Evolutionary conservation across 371 early-diverging fungal species (phyloP).

Genomic region (Mucor irregularis): DNA sequence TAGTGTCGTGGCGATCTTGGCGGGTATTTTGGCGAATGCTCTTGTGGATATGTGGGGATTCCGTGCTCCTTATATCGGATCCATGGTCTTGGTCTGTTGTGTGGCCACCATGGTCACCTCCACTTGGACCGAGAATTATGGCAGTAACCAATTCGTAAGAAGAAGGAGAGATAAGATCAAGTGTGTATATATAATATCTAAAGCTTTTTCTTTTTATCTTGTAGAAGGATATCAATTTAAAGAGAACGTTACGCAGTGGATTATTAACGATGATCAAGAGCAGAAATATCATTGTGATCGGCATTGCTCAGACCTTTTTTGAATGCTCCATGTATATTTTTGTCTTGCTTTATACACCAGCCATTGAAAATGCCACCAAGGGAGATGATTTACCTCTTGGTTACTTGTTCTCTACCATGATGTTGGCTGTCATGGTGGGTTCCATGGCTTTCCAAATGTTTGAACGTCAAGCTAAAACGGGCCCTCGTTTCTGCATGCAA

Average conservation of each 20-base stretch:
- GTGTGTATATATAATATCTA: not conserved
- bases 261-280: conserved; percentile 14
- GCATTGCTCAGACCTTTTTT: conserved; percentile 72
- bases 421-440: conserved; percentile 77
- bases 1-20: conserved; percentile 71
- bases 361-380: conserved; percentile 50
- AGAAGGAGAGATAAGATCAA: too few species aligned
- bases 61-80: conserved; percentile 63
- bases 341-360: conserved; percentile 76
- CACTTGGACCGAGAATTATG: conserved; percentile 78
- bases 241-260: conserved; percentile 11
- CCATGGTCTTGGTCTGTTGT: conserved; percentile 48
- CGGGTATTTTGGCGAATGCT: conserved; percentile 68
- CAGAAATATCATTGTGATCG: conserved; percentile 60
- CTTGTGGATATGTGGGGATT: conserved; percentile 57
- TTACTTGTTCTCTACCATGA: conserved; percentile 71
- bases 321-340: conserved; percentile 84
- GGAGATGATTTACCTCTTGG: conserved; percentile 44
- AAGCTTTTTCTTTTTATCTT: not conserved
- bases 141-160: conserved; percentile 39
- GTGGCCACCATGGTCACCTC: conserved; percentile 51
- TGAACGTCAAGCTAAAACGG: conserved; percentile 17
- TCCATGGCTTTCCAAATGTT: conserved; percentile 64
- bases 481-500: conserved; percentile 4
- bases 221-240: conserved; percentile 8